A percentile compares a stretch with the other conserved stretches of the same genome.
These are phyloP conservation scores for Cystobasidium ongulense DNA, from an alignment of 768 basidiomycete genomes.

Conservation along the genomic window DNA sequence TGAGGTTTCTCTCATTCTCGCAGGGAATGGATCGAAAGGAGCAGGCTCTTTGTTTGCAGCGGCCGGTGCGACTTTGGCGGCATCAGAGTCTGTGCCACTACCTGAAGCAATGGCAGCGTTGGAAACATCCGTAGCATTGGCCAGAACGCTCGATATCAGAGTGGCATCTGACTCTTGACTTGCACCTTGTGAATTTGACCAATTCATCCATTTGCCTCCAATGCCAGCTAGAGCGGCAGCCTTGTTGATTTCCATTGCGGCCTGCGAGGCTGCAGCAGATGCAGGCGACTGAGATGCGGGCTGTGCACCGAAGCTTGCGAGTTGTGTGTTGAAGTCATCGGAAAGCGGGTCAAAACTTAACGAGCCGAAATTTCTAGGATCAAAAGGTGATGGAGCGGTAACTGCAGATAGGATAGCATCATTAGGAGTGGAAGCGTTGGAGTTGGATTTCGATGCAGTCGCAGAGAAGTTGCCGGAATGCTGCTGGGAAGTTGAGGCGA, in stretches of 20 bases:
- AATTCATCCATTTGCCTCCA: constrained; percentile 26
- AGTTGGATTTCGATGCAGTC: not conserved
- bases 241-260: constrained; percentile 13
- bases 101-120: not conserved
- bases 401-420: constrained; percentile 11
- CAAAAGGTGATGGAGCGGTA: constrained; percentile 2
- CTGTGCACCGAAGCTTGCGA: not conserved
- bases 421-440: constrained; percentile 2
- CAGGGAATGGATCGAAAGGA: not conserved
- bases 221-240: constrained; percentile 19
- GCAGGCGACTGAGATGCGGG: not conserved
- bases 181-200: not conserved
- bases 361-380: not conserved
- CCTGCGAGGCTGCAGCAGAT: not conserved
- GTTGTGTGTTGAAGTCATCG: not conserved
- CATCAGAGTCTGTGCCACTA: not conserved
- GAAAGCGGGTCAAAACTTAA: not conserved
- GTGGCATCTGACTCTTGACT: not conserved
- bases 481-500: not conserved
- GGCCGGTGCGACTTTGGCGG: not conserved
- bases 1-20: not conserved
- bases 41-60: not conserved
- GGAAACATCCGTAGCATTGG: not conserved
- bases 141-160: not conserved
- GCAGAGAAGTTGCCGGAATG: not conserved